Conservation (phyloP, 2,329 filamentous ascomycete species). For the Coniochaeta sp. region DNA sequence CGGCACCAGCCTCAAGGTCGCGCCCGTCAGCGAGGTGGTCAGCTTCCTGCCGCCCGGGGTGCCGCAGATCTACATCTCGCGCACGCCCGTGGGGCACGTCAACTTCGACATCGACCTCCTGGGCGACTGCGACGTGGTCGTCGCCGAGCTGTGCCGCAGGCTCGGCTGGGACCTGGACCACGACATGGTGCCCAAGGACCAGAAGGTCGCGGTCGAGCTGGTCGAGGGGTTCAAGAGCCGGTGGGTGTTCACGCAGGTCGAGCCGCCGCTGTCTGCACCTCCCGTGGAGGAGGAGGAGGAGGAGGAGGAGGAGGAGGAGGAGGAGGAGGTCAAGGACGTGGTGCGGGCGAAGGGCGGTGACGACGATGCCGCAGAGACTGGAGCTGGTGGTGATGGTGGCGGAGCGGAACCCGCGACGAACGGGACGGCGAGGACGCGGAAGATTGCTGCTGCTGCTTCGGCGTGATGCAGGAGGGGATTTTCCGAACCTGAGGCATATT, state of each 20-base stretch:
- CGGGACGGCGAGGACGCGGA: neutral
- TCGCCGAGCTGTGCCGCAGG: constrained; percentile 76
- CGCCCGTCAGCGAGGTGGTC: constrained; percentile 87
- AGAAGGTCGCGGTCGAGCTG: constrained; percentile 49
- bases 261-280: too few relatives aligned
- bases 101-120: constrained; percentile 95
- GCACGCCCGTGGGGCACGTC: constrained; percentile 77
- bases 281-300: neutral
- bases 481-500: too few relatives aligned
- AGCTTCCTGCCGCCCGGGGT: constrained; percentile 70
- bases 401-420: neutral
- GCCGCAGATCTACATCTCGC: constrained; percentile 85
- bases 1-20: constrained; percentile 91
- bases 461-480: neutral
- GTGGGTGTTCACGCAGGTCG: constrained; percentile 28
- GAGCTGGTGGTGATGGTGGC: neutral
- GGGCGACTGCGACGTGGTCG: constrained; percentile 89
- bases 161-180: constrained; percentile 76
- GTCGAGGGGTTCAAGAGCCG: constrained; percentile 38
- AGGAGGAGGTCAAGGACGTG: neutral
- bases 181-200: constrained; percentile 69
- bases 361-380: neutral
- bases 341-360: neutral
- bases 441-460: neutral
- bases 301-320: neutral